Conservation (phyloP, 2,329 filamentous ascomycete genomes). For the Huntiella savannae region DNA sequence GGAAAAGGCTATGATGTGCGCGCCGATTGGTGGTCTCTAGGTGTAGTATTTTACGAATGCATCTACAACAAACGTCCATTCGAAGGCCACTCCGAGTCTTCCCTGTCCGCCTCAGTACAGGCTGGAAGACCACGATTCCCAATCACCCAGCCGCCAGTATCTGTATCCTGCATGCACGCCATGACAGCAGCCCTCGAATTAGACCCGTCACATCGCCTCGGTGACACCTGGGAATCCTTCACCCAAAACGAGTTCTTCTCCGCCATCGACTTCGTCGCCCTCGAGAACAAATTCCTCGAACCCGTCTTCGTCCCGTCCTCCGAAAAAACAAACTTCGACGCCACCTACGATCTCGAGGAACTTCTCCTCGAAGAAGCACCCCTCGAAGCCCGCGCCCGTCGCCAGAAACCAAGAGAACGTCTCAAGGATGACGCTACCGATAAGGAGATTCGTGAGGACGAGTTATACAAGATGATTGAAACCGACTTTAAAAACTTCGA, state of each 20-base stretch:
- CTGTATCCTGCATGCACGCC: slow-evolving; percentile 71
- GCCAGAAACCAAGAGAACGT: slow-evolving; percentile 82
- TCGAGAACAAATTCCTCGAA: slow-evolving; percentile 74
- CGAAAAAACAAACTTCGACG: slow-evolving; percentile 98
- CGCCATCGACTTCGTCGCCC: slow-evolving; percentile 59
- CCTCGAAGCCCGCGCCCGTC: slow-evolving; percentile 72
- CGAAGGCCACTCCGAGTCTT: slow-evolving; percentile 70
- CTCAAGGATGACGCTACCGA: slow-evolving; percentile 87
- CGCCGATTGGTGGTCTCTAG: slow-evolving; percentile 97
- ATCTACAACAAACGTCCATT: slow-evolving; percentile 99
- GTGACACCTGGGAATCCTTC: slow-evolving; percentile 72
- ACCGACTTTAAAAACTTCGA: slow-evolving; percentile 88
- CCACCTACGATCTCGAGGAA: slow-evolving; percentile 93
- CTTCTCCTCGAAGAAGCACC: slow-evolving; percentile 85
- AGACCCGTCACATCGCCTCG: slow-evolving; percentile 64
- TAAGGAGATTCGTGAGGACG: slow-evolving; percentile 85
- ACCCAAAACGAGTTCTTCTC: slow-evolving; percentile 80
- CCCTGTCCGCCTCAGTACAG: slow-evolving; percentile 61
- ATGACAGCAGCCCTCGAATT: slow-evolving; percentile 69
- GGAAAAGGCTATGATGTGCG: slow-evolving; percentile 77
- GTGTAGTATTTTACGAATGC: slow-evolving; percentile 97
- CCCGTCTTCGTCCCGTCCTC: slow-evolving; percentile 86
- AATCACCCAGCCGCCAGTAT: slow-evolving; percentile 81
- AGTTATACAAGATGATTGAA: slow-evolving; percentile 87
- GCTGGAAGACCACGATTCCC: slow-evolving; percentile 71